phyloP scores from a whole-genome alignment of 495 filamentous ascomycete species.

The Neurospora sp. region DNA sequence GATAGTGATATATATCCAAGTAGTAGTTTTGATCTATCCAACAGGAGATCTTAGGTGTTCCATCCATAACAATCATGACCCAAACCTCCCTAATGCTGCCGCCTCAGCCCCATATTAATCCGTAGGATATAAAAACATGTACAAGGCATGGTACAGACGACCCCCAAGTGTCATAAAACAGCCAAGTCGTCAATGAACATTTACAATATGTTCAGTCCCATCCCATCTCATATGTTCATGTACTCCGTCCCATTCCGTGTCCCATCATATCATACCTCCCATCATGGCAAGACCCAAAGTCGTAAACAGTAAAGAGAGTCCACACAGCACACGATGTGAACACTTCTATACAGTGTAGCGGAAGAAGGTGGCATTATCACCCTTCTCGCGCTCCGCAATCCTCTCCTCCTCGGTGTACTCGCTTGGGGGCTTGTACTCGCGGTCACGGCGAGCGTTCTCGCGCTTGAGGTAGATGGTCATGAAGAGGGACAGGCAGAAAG shows the following conservation, averaged over 20 bases:
- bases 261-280: neutral
- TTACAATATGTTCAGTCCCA: neutral
- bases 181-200: neutral
- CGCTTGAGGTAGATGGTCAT: slow-evolving; percentile 49
- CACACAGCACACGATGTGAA: neutral
- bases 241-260: neutral
- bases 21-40: neutral
- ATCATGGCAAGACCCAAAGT: neutral
- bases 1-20: neutral
- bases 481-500: slow-evolving; percentile 37
- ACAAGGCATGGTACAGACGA: neutral
- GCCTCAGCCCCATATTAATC: neutral
- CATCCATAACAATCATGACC: neutral
- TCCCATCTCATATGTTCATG: neutral
- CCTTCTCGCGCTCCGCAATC: slow-evolving; percentile 32
- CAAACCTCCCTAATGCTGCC: neutral
- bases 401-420: slow-evolving; percentile 41
- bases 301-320: neutral
- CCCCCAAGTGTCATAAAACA: neutral
- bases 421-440: slow-evolving; percentile 30
- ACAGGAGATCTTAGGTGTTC: neutral
- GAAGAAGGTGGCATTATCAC: slow-evolving; percentile 45
- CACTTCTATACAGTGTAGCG: slow-evolving; percentile 37
- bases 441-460: slow-evolving; percentile 50
- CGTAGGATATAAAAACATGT: neutral